Base-by-base conservation (phyloP, 352 stramenopile genomes). In the Phytophthora pisi region DNA sequence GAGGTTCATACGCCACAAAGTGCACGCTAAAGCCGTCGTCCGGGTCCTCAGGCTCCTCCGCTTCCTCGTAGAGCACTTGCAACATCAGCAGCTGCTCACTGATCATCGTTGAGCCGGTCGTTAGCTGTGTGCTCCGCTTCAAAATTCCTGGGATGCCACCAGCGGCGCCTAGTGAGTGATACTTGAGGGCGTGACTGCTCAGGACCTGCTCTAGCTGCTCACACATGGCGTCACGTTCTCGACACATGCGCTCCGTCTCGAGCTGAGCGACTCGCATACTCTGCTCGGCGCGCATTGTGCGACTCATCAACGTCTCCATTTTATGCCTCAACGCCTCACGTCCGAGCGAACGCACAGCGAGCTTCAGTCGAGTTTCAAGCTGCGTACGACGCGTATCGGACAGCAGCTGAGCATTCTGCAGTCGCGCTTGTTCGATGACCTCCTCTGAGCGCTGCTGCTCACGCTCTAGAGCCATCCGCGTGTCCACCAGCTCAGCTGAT, bases 321-420 rank as follows among this genome's bases (percentile, higher is more conserved):
- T 92, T 90, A 7, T 84, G 74, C 4, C 66, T 73, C 10, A 93
- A 61, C 9, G 83, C 79, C n/a, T 91, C 81, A 49, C 86, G 87
- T 4, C 83, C 83, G 0, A 93, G 60, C 36, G 74, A 89, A 8
- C 74, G 81, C 31, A 92, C 72, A 10, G 86, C 77, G 28, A 78
- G 75, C 24, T 81, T 86, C 53, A 90, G 78, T 20, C 76, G 71
- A 16, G 54, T 83, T 61, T 89, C 79, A 3, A 91, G 62, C 59
- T 88, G 71, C 3, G 72, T 75, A 1, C 74, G 80, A 24, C 78
- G 74, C 20, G 89, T 79, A n/a, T 91, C 79, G 0, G 75, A 76
- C 1, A 90, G 58, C 10, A 89, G 38, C 46, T 90, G 65, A 4
- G 67, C 61, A 5, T 77, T 89, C 38, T 89, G 74, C 0, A 70